phyloP scores from a whole-genome alignment of 306 rosid species.

The Gastrolobium villosum region DNA sequence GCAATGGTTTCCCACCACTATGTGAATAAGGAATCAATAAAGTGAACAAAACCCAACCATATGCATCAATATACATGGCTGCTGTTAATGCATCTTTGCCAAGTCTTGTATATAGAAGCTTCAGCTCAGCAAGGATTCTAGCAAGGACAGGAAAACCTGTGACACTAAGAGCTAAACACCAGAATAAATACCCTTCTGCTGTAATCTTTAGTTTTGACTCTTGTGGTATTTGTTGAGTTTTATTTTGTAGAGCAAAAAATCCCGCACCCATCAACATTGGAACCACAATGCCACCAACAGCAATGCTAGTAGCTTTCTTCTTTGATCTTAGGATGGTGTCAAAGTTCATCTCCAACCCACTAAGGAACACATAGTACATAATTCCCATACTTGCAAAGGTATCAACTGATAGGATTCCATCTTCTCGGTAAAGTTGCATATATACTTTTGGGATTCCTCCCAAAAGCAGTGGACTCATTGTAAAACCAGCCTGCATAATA shows the following conservation, averaged over 20 bases:
- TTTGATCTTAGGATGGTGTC: constrained; percentile 19
- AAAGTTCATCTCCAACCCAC: constrained; percentile 55
- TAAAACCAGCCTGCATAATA: constrained; percentile 41
- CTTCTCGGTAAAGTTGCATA: neutral
- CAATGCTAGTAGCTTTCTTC: constrained; percentile 40
- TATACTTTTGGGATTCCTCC: neutral
- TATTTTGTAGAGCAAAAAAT: constrained; percentile 12
- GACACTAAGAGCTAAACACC: constrained; percentile 38
- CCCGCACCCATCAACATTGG: constrained; percentile 40
- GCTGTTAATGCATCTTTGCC: constrained; percentile 49
- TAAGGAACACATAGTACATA: constrained; percentile 43
- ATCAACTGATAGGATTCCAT: constrained; percentile 30
- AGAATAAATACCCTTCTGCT: constrained; percentile 24
- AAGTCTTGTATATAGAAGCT: constrained; percentile 50
- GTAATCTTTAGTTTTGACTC: rapidly evolving
- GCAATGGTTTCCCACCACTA: neutral
- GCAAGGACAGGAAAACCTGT: constrained; percentile 55
- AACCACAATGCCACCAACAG: constrained; percentile 40
- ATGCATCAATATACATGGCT: constrained; percentile 50
- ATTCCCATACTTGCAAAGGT: constrained; percentile 39
- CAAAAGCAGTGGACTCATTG: neutral
- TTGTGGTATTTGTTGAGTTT: neutral
- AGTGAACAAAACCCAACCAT: constrained; percentile 51
- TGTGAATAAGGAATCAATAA: constrained; percentile 23
- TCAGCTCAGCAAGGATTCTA: constrained; percentile 49